Evolutionary conservation across 352 stramenopile genomes (phyloP), one percentile per base, ranked within the genome.

Genomic region (Pythium chondricola): DNA sequence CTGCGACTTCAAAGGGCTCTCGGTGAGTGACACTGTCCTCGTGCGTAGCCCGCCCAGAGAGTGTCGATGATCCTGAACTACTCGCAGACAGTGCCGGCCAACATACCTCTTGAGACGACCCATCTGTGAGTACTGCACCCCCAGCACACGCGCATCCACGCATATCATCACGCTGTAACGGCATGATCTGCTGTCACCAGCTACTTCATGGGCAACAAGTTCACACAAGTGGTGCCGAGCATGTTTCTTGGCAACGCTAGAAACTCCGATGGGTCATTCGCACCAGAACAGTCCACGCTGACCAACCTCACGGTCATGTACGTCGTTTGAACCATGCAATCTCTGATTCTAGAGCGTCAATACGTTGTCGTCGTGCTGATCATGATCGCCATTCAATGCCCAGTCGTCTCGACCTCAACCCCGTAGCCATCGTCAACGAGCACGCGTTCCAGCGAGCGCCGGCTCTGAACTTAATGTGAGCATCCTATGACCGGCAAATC

Each of bases 401-500:
- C 43, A 91, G 80, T 36, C 79, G 69, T 16, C 51, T 91, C 22
- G 75, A 92, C 44, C 71, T 89, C 39, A 89, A 92, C 31, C 77
- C 77, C 1, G 66, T 92, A 33, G 16, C 41, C 13, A 61, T 87
- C 48, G 73, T 92, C n/a, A 79, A 86, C 41, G 80, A 89, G 61
- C 77, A 88, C 51, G 69, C 77, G 11, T 89, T 89, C 38, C 24
- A 73, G 6, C 37, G 53, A 4, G 69, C 58, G 4, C 64, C 73
- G 2, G 71, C 65, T 7, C 63, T 92, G n/a, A 43, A 87, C 58
- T 57, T 87, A 54, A 85, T 88, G 76, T 88, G 52, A 20, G 64
- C 62, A 39, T 22, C 27, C 48, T 29, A 43, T 14, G 6, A 8
- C 6, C 7, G 17, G 6, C 3, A 35, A 2, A 9, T 20, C n/a